These are phyloP conservation scores for Mortierella polycephala DNA, from an alignment of 371 early-diverging fungal genomes.

Conservation along the genomic window DNA sequence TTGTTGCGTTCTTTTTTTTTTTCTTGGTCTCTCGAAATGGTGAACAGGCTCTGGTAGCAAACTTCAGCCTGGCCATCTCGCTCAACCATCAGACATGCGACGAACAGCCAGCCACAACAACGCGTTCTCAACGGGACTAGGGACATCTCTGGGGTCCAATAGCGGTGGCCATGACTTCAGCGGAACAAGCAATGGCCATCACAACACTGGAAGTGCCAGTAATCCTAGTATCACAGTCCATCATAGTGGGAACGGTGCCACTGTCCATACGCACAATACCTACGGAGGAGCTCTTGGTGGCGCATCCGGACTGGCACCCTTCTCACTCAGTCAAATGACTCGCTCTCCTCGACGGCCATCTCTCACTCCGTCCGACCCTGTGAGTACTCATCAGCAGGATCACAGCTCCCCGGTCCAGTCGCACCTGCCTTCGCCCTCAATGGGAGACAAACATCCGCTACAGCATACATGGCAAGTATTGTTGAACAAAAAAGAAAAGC, in stretches of 20 bases:
- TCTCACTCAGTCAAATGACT: constrained; percentile 34
- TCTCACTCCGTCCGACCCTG: constrained; percentile 19
- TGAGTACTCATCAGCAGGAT: neutral
- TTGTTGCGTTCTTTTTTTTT: neutral
- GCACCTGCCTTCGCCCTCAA: constrained; percentile 8
- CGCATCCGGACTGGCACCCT: constrained; percentile 24
- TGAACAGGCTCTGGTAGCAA: constrained; percentile 12
- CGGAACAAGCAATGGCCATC: neutral
- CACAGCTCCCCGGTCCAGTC: constrained; percentile 12
- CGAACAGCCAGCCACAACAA: constrained; percentile 52
- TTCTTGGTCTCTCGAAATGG: no score
- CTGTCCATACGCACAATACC: neutral
- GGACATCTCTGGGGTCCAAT: constrained; percentile 7
- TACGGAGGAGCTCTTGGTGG: constrained; percentile 1
- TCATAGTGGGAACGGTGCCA: neutral
- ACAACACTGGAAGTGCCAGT: neutral
- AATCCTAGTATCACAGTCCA: neutral
- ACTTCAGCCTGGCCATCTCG: constrained; percentile 19
- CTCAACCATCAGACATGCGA: constrained; percentile 37
- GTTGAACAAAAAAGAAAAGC: no score
- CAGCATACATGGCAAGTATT: constrained; percentile 45
- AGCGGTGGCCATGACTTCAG: constrained; percentile 4
- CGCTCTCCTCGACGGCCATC: constrained; percentile 25
- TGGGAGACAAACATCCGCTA: constrained; percentile 27
- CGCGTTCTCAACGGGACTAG: constrained; percentile 43